Base-by-base conservation (phyloP, 2,329 filamentous ascomycete species). In the Cladosporium velox region DNA sequence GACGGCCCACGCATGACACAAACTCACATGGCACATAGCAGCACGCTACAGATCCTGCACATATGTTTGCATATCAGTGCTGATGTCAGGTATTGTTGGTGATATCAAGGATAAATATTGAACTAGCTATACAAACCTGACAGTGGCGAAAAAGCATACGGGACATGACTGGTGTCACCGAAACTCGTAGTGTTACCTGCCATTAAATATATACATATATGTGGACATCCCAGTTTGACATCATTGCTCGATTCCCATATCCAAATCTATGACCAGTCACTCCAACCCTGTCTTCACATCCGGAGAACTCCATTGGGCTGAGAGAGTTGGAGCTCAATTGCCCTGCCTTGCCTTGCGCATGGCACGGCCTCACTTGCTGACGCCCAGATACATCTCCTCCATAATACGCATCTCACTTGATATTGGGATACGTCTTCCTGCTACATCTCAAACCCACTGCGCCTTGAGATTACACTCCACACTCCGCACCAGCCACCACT, bases 1-100 rank as follows among this genome's bases (percentile, higher is more conserved):
- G 28, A n/a, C 51, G 24, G 28, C 52, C 32, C 30, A 32, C 18
- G 26, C 54, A 58, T 58, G 55, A 58, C 55, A 58, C 55, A 58
- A 34, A 32, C 55, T 58, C 55, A 62, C 59, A 35, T 24, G 26
- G 59, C 59, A 62, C 41, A 34, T 52, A 51, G 44, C 59, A 62
- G 41, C 59, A 62, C 59, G 59, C 59, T 52, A 62, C 38, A 54
- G 12, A 54, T 54, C 49, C 41, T 47, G 41, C 41, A 24, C 41
- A 47, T 0, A 47, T 47, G 8, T 47, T 3, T 47, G 41, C 0
- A 47, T 47, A 47, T 12, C 8, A 4, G 18, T 4, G 38, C 10
- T 44, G 18, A 21, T 47, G n/a, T 21, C 41, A 47, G 41, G 18
- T 24, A 4, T 21, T 21, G 10, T 21, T 21, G n/a, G n/a, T 47